Base-by-base conservation (phyloP, 805 yeast species). In the Yarrowia bubula region DNA sequence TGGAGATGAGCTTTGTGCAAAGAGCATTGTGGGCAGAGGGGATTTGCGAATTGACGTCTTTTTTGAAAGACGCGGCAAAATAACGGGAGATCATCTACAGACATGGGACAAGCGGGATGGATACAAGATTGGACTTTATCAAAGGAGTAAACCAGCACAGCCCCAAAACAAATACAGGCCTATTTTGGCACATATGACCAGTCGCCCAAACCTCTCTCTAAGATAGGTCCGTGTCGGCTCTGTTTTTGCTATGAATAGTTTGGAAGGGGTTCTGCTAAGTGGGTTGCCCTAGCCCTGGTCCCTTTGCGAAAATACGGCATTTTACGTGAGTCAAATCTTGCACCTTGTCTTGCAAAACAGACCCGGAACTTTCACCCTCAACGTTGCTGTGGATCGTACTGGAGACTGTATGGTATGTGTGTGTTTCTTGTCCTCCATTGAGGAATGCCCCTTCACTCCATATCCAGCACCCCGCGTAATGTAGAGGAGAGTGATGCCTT, bases 21-120 rank as follows among this genome's bases (percentile, higher is more conserved):
- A 44, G 48, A 44, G 53, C 53, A 32, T 28, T 14, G n/a, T 31
- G 53, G 53, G 31, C 53, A 47, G 53, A 47, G 39, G 28, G 39
- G 37, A 13, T 8, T 28, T 18, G 47, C 47, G 47, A 31, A n/a
- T 11, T 18, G 47, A 42, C 10, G 47, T n/a, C n/a, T n/a, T n/a
- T n/a, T 22, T 42, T 18, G 4, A 14, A 22, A 11, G 50, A n/a
- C 15, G 50, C 50, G 50, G 50, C 51, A 37, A 32, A 31, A 31
- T 32, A 11, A 47, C 53, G 53, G 53, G 53, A 47, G 53, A 47
- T 47, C 53, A 32, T 11, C 53, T 22, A 22, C 28, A 22, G 18
- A 2, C 13, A 41, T 9, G 15, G 10, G 15, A 8, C 5, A 17
- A 17, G 10, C 8, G 22, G 28, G 28, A 22, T 22, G 28, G 5